A percentile compares a stretch with the other conserved stretches of the same genome.
Evolutionary conservation across 1,139 yeast species (phyloP).

Genomic region (Kurtzmaniella quercitrusa): DNA sequence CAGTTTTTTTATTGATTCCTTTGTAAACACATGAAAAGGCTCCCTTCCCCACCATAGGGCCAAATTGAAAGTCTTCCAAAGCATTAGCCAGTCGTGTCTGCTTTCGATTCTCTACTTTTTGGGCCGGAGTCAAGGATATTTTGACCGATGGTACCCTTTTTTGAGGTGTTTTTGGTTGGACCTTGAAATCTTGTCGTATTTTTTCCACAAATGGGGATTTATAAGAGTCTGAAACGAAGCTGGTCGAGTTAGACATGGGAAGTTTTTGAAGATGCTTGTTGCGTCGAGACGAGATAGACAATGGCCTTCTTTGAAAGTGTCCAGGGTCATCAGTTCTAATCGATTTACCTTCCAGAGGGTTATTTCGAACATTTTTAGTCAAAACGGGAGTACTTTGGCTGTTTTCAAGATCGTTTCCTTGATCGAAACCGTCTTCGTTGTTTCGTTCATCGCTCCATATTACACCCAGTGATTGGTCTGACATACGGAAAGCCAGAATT

Average conservation of each 20-base stretch:
- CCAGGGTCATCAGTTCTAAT: not conserved
- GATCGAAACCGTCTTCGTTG: slow-evolving; percentile 10
- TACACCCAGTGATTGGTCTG: slow-evolving; percentile 4
- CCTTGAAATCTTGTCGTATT: slow-evolving; percentile 8
- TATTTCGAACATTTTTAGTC: not conserved
- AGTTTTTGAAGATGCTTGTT: not conserved
- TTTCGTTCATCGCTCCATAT: slow-evolving; percentile 9
- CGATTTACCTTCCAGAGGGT: not conserved
- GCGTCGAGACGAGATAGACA: not conserved
- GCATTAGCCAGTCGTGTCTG: slow-evolving; percentile 39
- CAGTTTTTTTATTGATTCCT: slow-evolving; percentile 64
- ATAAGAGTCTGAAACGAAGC: not conserved
- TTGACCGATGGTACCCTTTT: slow-evolving; percentile 33
- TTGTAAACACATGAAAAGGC: slow-evolving; percentile 92
- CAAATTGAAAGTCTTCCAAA: slow-evolving; percentile 52
- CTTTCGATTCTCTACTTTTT: slow-evolving; percentile 40
- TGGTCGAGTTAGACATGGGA: not conserved
- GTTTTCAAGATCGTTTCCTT: slow-evolving; percentile 2
- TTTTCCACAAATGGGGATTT: slow-evolving; percentile 1
- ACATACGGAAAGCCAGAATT: not conserved
- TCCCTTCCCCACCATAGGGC: slow-evolving; percentile 86
- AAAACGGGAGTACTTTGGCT: not conserved
- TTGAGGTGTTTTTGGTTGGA: slow-evolving; percentile 16
- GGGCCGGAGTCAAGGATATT: slow-evolving; percentile 53
- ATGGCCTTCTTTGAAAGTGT: not conserved